phyloP scores from a whole-genome alignment of 2,329 filamentous ascomycete species.

The Colletotrichum sublineola region DNA sequence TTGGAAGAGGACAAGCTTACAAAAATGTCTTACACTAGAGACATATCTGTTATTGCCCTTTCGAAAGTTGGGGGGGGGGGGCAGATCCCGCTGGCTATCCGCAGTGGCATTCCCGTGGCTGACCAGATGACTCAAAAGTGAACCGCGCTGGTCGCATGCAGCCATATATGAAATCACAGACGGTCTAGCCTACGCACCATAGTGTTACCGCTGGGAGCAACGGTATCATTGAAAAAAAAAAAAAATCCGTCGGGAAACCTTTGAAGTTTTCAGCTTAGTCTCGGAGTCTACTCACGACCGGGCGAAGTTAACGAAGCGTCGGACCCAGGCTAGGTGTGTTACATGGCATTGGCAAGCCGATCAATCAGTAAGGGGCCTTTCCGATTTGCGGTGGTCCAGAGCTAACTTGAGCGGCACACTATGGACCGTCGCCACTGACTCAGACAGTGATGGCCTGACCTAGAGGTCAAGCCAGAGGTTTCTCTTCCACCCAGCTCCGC shows the following conservation, averaged over 20 bases:
- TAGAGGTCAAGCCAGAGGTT: too few species aligned
- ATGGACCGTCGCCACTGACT: neutral
- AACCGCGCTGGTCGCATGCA: slow-evolving; percentile 17
- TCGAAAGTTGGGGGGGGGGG: neutral
- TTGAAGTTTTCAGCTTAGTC: neutral
- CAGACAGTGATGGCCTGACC: too few species aligned
- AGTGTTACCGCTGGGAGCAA: too few species aligned
- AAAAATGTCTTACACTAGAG: neutral
- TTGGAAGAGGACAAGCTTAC: neutral
- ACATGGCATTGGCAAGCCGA: slow-evolving; percentile 7
- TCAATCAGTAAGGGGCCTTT: neutral
- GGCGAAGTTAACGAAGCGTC: neutral
- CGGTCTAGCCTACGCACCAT: neutral
- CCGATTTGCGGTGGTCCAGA: neutral
- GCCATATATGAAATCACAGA: slow-evolving; percentile 7
- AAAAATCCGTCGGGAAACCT: neutral
- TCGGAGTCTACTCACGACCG: neutral
- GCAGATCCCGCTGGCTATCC: slow-evolving; percentile 14
- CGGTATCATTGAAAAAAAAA: too few species aligned
- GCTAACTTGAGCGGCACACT: too few species aligned
- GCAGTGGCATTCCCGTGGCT: slow-evolving; percentile 2
- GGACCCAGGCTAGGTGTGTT: too few species aligned
- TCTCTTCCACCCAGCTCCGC: too few species aligned
- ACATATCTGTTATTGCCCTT: slow-evolving; percentile 3
- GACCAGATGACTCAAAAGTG: slow-evolving; percentile 26